A percentile compares a stretch with the other conserved stretches of the same genome.
Evolutionary conservation across 2,329 filamentous ascomycete genomes (phyloP).

Genomic region (Phialemonium atrogriseum): DNA sequence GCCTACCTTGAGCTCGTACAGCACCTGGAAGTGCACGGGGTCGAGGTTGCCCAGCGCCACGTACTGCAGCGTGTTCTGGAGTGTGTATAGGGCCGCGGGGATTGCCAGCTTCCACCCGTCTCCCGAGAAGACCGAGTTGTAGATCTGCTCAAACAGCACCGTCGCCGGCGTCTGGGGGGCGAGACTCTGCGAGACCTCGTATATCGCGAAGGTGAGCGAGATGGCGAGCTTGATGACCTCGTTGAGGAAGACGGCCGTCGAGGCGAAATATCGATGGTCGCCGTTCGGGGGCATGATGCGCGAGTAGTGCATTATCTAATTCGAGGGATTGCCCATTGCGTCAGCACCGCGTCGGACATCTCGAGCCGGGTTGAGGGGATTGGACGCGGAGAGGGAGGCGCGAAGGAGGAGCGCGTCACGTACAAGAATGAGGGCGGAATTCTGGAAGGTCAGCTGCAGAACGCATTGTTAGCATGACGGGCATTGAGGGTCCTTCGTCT

Average conservation of each 20-base stretch:
- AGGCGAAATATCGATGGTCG: conserved; percentile 85
- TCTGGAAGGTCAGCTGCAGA: conserved; percentile 66
- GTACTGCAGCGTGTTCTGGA: conserved; percentile 93
- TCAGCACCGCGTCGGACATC: conserved; percentile 3
- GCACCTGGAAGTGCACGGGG: conserved; percentile 85
- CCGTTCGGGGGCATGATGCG: conserved; percentile 79
- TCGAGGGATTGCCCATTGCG: conserved; percentile 8
- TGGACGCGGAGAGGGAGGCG: not conserved
- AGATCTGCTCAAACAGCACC: conserved; percentile 71
- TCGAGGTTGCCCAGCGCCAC: conserved; percentile 85
- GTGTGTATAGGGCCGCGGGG: conserved; percentile 78
- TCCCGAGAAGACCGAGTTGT: conserved; percentile 71
- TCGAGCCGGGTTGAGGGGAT: not conserved
- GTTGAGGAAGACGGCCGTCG: conserved; percentile 88
- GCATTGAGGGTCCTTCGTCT: not conserved
- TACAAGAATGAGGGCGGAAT: conserved; percentile 69
- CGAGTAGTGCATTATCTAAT: conserved; percentile 95
- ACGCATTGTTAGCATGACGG: conserved; percentile 15
- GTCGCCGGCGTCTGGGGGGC: conserved; percentile 74
- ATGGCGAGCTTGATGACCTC: conserved; percentile 86
- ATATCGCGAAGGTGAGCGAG: conserved; percentile 77
- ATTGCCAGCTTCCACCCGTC: conserved; percentile 95
- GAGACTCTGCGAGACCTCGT: conserved; percentile 72
- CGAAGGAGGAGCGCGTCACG: conserved; percentile 11
- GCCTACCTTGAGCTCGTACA: conserved; percentile 80